phyloP scores from a whole-genome alignment of 2,329 filamentous ascomycete genomes.

The Microcyclosporella mali region DNA sequence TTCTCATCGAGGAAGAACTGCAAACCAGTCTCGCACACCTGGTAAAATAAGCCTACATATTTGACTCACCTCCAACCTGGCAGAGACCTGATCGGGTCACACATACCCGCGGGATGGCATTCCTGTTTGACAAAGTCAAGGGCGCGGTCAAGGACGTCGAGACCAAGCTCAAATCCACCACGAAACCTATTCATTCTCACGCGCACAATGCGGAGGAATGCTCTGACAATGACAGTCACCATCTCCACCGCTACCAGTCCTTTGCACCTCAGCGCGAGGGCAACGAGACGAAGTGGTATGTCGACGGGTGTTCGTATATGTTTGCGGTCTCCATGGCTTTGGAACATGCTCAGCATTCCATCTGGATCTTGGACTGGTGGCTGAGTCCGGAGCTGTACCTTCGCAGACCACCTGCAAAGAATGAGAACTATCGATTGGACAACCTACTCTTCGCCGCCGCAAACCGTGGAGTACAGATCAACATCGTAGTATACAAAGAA shows the following conservation, averaged over 20 bases:
- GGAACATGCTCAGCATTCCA: slow-evolving; percentile 67
- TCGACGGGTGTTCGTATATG: slow-evolving; percentile 79
- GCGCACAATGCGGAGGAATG: slow-evolving; percentile 37
- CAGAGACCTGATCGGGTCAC: too few species aligned
- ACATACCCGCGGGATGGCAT: too few species aligned
- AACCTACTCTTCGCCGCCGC: slow-evolving; percentile 75
- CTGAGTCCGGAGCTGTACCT: slow-evolving; percentile 83
- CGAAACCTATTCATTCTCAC: slow-evolving; percentile 40
- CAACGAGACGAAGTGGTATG: slow-evolving; percentile 77
- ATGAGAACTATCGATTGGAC: slow-evolving; percentile 79
- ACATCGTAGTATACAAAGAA: slow-evolving; percentile 90
- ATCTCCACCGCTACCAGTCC: slow-evolving; percentile 50
- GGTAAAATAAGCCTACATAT: too few species aligned
- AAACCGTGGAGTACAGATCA: slow-evolving; percentile 74
- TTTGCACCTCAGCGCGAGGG: slow-evolving; percentile 69
- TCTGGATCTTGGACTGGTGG: slow-evolving; percentile 77
- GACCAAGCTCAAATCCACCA: slow-evolving; percentile 45
- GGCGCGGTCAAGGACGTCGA: slow-evolving; percentile 47
- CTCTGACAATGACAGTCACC: slow-evolving; percentile 35
- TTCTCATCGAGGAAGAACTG: too few species aligned
- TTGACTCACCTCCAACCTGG: too few species aligned
- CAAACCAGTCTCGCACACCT: too few species aligned
- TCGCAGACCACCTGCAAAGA: slow-evolving; percentile 70
- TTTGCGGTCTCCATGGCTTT: slow-evolving; percentile 76
- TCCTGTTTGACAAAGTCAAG: slow-evolving; percentile 52